Base-by-base conservation (phyloP, 1,139 yeast species). In the Torulaspora globosa region DNA sequence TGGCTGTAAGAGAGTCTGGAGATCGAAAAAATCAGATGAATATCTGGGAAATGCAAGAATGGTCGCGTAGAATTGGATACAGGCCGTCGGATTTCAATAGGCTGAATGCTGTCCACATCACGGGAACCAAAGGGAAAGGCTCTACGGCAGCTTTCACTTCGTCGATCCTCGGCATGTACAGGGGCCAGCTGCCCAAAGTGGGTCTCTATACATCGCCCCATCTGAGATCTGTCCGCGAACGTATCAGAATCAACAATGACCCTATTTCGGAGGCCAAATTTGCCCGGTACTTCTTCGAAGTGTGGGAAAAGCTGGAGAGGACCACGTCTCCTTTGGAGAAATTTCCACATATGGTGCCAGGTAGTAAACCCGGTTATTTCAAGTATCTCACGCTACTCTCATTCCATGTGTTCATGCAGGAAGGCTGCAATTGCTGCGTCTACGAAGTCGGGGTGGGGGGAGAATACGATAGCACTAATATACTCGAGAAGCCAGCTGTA, bases 391-490 rank as follows among this genome's bases (percentile, higher is more conserved):
- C 99, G 0, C 68, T 94, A 18, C 68, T 94, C 47, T 88, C 97
- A 1, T 92, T 88, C 70, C 97, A 94, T 63, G 85, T 88, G 1
- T 94, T 94, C 59, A 64, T 88, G 69, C 75, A 79, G 50, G 98
- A 92, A 67, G 85, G 87, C 1, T 90, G 94, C 23, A 87, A 89
- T 59, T 79, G 96, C 14, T 97, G 98, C 10, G 84, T 94, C 37
- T 88, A 87, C 60, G 99, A 94, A 65, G 98, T 94, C 21, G 99
- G 99, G 12, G 95, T 94, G 43, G 99, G 99, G 24, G 99, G 99
- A 9, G 94, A 87, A 61, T 87, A 80, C 62, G 99, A 94, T 66
- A 87, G 97, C 10, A 94, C 99, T 9, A 94, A 94, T 63, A 78
- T 94, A 10, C 78, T 94, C 41, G 79, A 75, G 30, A 69, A 73